Percentiles rank a stretch among this genome's conserved stretches.
These are phyloP conservation scores for Rubia yunnanensis DNA, from an alignment of 257 asterid genomes.

Conservation along the genomic window DNA sequence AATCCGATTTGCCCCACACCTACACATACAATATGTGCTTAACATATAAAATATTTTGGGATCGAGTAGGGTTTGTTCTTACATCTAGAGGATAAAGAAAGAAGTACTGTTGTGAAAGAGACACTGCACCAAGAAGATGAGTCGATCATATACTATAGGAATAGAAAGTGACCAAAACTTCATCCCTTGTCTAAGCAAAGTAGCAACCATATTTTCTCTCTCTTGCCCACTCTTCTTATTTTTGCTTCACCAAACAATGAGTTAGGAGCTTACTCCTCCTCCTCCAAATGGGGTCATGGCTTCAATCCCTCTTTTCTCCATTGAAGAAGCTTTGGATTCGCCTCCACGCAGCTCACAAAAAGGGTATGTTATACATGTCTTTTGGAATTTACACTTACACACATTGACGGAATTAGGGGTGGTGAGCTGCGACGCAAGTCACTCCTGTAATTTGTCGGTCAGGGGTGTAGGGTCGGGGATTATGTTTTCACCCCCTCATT, in stretches of 20 bases:
- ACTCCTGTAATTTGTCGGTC: neutral
- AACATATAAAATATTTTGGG: too few species aligned
- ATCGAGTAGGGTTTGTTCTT: neutral
- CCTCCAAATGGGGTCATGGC: slow-evolving; percentile 67
- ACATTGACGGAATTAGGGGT: neutral
- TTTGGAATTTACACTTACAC: neutral
- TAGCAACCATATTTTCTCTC: slow-evolving; percentile 25
- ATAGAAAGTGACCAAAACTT: slow-evolving; percentile 52
- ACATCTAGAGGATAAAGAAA: slow-evolving; percentile 19
- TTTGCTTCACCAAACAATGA: slow-evolving; percentile 37
- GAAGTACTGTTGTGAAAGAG: slow-evolving; percentile 33
- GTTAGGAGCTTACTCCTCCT: slow-evolving; percentile 22
- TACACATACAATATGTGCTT: too few species aligned
- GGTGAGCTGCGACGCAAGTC: neutral
- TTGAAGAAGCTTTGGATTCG: slow-evolving; percentile 83
- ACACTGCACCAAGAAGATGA: slow-evolving; percentile 44
- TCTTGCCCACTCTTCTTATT: slow-evolving; percentile 22
- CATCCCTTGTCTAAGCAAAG: slow-evolving; percentile 87
- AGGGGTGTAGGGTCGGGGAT: neutral
- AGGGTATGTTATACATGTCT: slow-evolving; percentile 40
- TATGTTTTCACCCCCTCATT: too few species aligned
- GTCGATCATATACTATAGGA: slow-evolving; percentile 10
- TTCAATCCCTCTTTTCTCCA: slow-evolving; percentile 88
- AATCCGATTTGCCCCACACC: too few species aligned
- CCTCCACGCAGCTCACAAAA: slow-evolving; percentile 55